These are phyloP conservation scores for Fusarium irregulare DNA, from an alignment of 2,329 filamentous ascomycete species.

Conservation along the genomic window DNA sequence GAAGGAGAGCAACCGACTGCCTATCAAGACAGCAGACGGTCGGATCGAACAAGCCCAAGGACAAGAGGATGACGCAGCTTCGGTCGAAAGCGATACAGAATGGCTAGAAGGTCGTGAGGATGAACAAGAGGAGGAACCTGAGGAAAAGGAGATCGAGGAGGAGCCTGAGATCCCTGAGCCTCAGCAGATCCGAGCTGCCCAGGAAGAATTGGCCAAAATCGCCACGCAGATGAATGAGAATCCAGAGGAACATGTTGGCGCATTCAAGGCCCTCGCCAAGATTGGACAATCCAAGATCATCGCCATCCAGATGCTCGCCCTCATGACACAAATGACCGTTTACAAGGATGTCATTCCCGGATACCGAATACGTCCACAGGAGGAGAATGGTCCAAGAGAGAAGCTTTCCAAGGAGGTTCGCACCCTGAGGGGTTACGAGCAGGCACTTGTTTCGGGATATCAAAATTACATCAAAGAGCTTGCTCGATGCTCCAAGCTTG, in stretches of 20 bases:
- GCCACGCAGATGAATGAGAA: constrained; percentile 87
- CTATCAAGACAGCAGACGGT: constrained; percentile 88
- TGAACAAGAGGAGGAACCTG: constrained; percentile 59
- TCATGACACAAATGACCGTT: constrained; percentile 87
- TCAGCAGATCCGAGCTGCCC: constrained; percentile 85
- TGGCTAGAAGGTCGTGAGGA: constrained; percentile 73
- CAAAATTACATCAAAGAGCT: constrained; percentile 85
- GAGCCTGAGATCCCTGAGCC: constrained; percentile 76
- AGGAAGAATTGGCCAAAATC: constrained; percentile 90
- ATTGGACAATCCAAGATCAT: constrained; percentile 76
- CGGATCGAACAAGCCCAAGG: constrained; percentile 70
- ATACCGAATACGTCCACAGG: constrained; percentile 87
- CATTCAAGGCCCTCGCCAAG: constrained; percentile 81
- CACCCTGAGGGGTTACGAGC: constrained; percentile 84
- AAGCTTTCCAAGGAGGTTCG: constrained; percentile 94
- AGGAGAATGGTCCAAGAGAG: constrained; percentile 77
- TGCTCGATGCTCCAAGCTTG: constrained; percentile 71
- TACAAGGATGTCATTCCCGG: constrained; percentile 98
- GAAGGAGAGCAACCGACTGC: constrained; percentile 78
- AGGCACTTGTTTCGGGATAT: constrained; percentile 86
- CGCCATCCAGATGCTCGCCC: constrained; percentile 84
- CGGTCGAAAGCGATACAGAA: constrained; percentile 67
- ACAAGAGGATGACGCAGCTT: constrained; percentile 69
- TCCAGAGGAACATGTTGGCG: constrained; percentile 87
- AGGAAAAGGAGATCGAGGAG: constrained; percentile 60